Conservation (phyloP, 257 asterid genomes). For the Solanum arcanum region DNA sequence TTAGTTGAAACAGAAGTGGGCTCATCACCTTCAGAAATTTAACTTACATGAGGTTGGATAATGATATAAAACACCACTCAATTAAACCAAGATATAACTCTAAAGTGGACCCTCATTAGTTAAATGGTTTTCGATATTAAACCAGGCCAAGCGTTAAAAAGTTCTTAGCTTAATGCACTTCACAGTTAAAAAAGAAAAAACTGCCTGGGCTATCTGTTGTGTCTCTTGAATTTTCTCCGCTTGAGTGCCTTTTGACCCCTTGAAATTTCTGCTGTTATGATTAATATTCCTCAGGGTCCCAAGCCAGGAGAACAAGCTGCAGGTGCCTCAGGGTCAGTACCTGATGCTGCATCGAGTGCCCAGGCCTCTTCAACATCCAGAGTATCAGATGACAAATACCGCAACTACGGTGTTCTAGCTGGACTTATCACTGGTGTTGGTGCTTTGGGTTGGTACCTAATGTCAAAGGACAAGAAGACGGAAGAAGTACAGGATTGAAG, state of each 20-base stretch:
- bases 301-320: conserved; percentile 51
- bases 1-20: not conserved
- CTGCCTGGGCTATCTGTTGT: not conserved
- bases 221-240: not conserved
- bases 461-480: conserved; percentile 45
- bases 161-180: not conserved
- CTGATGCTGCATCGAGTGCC: conserved; percentile 45
- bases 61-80: not conserved
- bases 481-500: conserved; percentile 59
- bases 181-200: not conserved
- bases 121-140: not conserved
- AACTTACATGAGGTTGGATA: not conserved
- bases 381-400: conserved; percentile 46
- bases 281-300: conserved; percentile 51
- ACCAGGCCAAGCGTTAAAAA: not conserved
- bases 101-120: not conserved
- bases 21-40: not conserved
- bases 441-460: conserved; percentile 65
- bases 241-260: not conserved
- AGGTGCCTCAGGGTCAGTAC: conserved; percentile 39
- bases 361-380: conserved; percentile 41
- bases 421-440: conserved; percentile 51
- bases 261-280: not conserved
- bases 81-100: not conserved
- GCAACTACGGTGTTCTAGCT: conserved; percentile 72